Conservation (phyloP, 441 rosid genomes). For the Jatropha podagrica region DNA sequence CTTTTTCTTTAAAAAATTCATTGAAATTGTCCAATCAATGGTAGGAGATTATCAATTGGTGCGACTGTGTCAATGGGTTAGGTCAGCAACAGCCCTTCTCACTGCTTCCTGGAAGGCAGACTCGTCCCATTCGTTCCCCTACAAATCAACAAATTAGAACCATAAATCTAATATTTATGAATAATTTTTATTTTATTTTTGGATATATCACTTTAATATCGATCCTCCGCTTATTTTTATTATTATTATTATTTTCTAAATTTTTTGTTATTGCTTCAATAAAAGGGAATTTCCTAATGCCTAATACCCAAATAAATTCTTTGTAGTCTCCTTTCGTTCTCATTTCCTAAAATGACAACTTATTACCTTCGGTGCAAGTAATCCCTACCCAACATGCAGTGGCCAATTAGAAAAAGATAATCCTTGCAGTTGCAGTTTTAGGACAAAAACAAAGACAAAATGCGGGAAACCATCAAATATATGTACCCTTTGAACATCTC, state of each 20-base stretch:
- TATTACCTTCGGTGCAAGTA: too few relatives aligned
- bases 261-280: neutral
- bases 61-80: conserved; percentile 31
- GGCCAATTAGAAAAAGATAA: neutral
- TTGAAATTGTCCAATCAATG: too few relatives aligned
- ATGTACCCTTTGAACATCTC: neutral
- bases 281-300: conserved; percentile 14
- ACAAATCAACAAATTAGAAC: conserved; percentile 18
- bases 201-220: too few relatives aligned
- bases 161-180: neutral
- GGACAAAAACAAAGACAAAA: neutral
- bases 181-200: too few relatives aligned
- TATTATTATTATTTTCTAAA: too few relatives aligned
- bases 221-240: too few relatives aligned
- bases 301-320: neutral
- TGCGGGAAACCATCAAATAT: neutral
- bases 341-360: neutral
- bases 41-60: neutral
- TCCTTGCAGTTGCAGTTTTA: too few relatives aligned
- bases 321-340: neutral
- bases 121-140: conserved; percentile 81
- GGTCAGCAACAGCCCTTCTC: conserved; percentile 57
- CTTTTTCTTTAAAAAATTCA: too few relatives aligned
- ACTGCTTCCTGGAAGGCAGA: conserved; percentile 75
- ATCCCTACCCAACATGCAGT: neutral